A percentile compares a stretch with the other conserved stretches of the same genome.
These are phyloP conservation scores for Apiospora malaysiana DNA, from an alignment of 2,329 filamentous ascomycete species.

Conservation along the genomic window DNA sequence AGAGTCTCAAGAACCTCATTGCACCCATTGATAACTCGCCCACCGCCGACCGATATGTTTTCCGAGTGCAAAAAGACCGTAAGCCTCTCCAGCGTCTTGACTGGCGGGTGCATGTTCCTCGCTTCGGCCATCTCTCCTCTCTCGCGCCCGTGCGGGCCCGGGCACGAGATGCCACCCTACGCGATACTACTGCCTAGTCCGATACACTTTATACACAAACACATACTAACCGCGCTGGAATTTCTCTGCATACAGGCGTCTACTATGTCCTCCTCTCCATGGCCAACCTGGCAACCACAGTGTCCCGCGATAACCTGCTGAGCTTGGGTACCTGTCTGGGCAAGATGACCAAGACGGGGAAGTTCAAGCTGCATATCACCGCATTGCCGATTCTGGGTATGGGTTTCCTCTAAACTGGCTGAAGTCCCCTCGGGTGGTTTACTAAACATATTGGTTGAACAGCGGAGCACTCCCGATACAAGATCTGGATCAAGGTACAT, in stretches of 20 bases:
- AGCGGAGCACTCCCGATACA: constrained; percentile 86
- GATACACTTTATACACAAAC: neutral
- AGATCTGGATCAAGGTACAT: constrained; percentile 80
- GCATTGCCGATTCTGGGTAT: constrained; percentile 76
- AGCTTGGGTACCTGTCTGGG: constrained; percentile 88
- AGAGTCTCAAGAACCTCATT: constrained; percentile 83
- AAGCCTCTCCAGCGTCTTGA: neutral
- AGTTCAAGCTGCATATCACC: constrained; percentile 94
- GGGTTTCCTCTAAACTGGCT: constrained; percentile 52
- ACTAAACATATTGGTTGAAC: neutral
- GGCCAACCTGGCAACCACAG: constrained; percentile 87
- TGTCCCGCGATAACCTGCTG: constrained; percentile 81
- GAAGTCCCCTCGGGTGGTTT: neutral
- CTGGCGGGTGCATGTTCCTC: neutral
- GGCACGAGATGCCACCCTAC: neutral
- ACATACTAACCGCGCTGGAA: neutral
- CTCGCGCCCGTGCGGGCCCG: neutral
- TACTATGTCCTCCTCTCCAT: constrained; percentile 92
- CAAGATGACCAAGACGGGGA: constrained; percentile 96
- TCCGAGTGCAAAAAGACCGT: constrained; percentile 80
- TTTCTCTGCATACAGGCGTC: neutral
- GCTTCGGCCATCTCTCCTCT: neutral
- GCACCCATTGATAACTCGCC: constrained; percentile 71
- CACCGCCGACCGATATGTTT: constrained; percentile 80
- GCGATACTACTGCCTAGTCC: neutral